Base-by-base conservation (phyloP, 192 early-diverging fungal species). In the Backusella luteola region DNA sequence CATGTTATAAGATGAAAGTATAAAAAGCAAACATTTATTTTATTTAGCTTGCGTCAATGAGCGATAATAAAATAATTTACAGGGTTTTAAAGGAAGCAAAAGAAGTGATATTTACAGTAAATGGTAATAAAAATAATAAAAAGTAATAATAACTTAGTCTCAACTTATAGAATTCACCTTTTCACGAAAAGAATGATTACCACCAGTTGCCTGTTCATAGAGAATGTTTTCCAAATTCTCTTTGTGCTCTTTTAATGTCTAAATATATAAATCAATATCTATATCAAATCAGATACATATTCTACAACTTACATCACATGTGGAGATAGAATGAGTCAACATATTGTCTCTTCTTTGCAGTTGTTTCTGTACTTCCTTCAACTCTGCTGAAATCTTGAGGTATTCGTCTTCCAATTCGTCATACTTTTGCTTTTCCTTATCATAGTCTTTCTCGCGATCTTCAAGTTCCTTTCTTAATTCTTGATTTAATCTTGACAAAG, bases 181-280 rank as follows among this genome's bases (percentile, higher is more conserved):
- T 49, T 71, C 70, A 29, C 70, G 39, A 49, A 71, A 71, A 32
- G 39, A 46, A 23, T 32, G 42, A 71, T 71, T 29, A 8, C 42
- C 70, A 34, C 70, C 76, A 19, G 80, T 82, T 32, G 76, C 80
- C 67, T 82, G 80, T 32, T 77, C 63, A 32, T 63, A 69, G 7
- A 82, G 59, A 17, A 82, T 77, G 73, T 82, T 82, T 46, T 78
- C 80, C 53, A 82, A 69, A 5, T 78, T 70, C 52, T 78, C 76
- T 53, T 78, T 75, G 3, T 77, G 73, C 56, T 78, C 77, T 34
- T 78, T 82, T 52, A 73, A 69, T 19, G 66, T 78, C 80, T 82
- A 69, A 69, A 35, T 68, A 23, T 0, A 35, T 39, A 2, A 29
- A 19, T 38, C n/a, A 76, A 56, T 46, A 32, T 34, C 3, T 53